Percentiles rank a stretch among this genome's conserved stretches.
Conservation (phyloP, 768 basidiomycete genomes). For the Mycena maculata region DNA sequence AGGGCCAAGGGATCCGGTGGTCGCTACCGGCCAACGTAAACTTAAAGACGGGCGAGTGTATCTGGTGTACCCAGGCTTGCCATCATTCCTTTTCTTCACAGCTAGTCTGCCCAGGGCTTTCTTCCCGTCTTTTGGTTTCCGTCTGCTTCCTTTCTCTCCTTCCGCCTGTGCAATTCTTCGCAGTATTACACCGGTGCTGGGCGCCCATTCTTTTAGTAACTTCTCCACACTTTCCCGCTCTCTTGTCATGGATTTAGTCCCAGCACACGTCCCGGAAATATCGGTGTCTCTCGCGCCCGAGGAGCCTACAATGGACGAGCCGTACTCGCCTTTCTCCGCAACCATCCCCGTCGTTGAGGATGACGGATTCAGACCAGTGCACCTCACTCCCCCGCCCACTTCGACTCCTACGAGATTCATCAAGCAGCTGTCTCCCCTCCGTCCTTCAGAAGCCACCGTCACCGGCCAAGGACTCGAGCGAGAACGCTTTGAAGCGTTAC, state of each 20-base stretch:
- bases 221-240: slow-evolving; percentile 35
- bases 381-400: slow-evolving; percentile 68
- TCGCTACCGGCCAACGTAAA: too few species aligned
- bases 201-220: slow-evolving; percentile 50
- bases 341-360: slow-evolving; percentile 48
- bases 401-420: slow-evolving; percentile 49
- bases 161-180: slow-evolving; percentile 41
- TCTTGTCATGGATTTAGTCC: slow-evolving; percentile 53
- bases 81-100: slow-evolving; percentile 32
- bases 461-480: slow-evolving; percentile 67
- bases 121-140: slow-evolving; percentile 45
- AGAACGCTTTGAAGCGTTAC: slow-evolving; percentile 71
- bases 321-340: slow-evolving; percentile 70
- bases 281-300: slow-evolving; percentile 76
- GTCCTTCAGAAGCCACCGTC: slow-evolving; percentile 50
- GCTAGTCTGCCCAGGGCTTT: slow-evolving; percentile 39
- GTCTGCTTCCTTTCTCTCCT: slow-evolving; percentile 47
- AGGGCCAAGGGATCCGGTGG: slow-evolving; percentile 22
- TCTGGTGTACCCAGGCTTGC: not conserved
- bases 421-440: slow-evolving; percentile 63
- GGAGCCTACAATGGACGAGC: slow-evolving; percentile 61
- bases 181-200: slow-evolving; percentile 61
- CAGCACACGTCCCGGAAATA: slow-evolving; percentile 71
- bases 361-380: slow-evolving; percentile 67
- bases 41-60: not conserved